Base-by-base conservation (phyloP, 2,329 filamentous ascomycete genomes). In the Colletotrichum karsti region DNA sequence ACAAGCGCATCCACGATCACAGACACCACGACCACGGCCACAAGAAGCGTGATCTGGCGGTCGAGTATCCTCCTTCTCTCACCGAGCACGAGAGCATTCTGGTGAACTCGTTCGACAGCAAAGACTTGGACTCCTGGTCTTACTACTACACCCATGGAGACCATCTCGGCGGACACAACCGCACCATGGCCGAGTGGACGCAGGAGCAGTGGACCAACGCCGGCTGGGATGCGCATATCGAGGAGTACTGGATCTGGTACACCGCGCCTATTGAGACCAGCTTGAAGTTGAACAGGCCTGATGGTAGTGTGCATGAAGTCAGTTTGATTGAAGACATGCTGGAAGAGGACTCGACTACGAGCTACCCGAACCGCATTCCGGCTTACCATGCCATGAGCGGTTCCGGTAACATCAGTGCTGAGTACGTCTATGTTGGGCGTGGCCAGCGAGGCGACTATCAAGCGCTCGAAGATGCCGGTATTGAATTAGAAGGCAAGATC, bases 161-260 rank as follows among this genome's bases (percentile, higher is more conserved):
- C 24, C 64, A 67, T 35, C 53, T 67, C 33, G 59, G 64, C 24
- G 64, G 64, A 12, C 63, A 56, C 33, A 67, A 67, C 35, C 39
- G 51, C 3, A 56, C 41, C 26, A 30, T 39, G 39, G 63, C 63
- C 6, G 63, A 67, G 51, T 67, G 63, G 63, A 67, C 63, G 4
- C 58, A 28, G 20, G 39, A 62, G 18, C 60, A 67, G 18, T 67
- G 63, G 63, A 18, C 28, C 9, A 39, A 42, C 26, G 58, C 63
- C 12, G 63, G 63, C 0, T 67, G 57, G 58, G 10, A 50, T n/a
- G 50, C 63, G 1, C 44, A 26, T 5, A 62, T 67, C 13, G 28
- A 63, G 3, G 58, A 67, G 13, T 67, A 63, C 2, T 67, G 58
- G 63, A 67, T 67, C 51, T 67, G 63, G 58, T 62, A 62, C 39